phyloP scores from a whole-genome alignment of 2,329 filamentous ascomycete genomes.

The Raffaelea albimanens region DNA sequence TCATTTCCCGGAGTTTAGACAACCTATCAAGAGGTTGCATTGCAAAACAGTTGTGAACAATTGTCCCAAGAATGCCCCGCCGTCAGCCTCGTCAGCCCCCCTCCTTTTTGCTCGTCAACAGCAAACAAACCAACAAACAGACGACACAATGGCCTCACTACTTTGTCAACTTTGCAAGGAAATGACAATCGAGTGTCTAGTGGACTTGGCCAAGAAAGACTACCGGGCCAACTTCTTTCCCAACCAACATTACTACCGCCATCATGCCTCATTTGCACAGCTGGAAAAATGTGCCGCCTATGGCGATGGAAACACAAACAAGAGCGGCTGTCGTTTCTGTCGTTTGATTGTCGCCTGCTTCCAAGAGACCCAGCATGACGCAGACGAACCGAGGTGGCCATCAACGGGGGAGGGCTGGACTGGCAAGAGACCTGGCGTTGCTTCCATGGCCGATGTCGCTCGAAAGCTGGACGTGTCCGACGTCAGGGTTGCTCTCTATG shows the following conservation, averaged over 20 bases:
- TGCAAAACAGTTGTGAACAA: too few species aligned
- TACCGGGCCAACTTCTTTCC: constrained; percentile 1
- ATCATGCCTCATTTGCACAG: constrained; percentile 2
- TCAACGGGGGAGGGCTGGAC: not conserved
- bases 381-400: not conserved
- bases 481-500: not conserved
- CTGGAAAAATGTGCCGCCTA: constrained; percentile 1
- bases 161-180: too few species aligned
- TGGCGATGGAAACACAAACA: too few species aligned
- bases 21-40: too few species aligned
- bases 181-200: too few species aligned
- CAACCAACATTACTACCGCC: not conserved
- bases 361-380: too few species aligned
- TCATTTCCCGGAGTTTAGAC: too few species aligned
- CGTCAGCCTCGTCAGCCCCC: too few species aligned
- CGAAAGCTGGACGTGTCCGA: not conserved
- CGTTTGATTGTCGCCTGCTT: not conserved
- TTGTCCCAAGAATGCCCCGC: too few species aligned
- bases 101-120: too few species aligned
- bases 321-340: not conserved
- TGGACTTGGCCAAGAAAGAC: not conserved
- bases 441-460: not conserved
- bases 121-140: too few species aligned
- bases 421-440: not conserved
- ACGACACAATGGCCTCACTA: too few species aligned